phyloP scores from a whole-genome alignment of 495 filamentous ascomycete genomes.

The Neurospora tetrasperma region DNA sequence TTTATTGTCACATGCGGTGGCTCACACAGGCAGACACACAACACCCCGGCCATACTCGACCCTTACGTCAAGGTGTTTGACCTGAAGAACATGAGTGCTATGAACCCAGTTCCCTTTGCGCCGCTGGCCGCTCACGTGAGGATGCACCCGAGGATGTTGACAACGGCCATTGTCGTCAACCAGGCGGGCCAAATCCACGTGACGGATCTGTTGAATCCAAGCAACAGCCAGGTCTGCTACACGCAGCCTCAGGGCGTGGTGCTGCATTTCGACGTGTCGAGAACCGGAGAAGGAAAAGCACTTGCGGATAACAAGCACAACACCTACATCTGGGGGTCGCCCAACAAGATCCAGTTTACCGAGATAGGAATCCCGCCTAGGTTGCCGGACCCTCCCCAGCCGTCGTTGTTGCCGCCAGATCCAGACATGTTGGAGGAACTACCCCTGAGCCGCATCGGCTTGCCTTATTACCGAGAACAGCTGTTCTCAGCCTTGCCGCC shows the following conservation, averaged over 20 bases:
- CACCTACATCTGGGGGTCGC: conserved; percentile 87
- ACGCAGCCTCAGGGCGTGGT: conserved; percentile 58
- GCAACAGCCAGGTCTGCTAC: conserved; percentile 81
- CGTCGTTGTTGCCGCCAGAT: conserved; percentile 39
- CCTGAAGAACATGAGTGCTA: conserved; percentile 69
- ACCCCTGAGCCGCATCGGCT: conserved; percentile 73
- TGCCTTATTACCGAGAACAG: conserved; percentile 85
- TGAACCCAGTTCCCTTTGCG: conserved; percentile 86
- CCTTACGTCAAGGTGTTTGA: conserved; percentile 91
- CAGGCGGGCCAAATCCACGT: conserved; percentile 87
- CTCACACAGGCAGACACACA: conserved; percentile 49
- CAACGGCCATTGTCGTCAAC: conserved; percentile 82
- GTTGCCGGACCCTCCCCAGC: conserved; percentile 52
- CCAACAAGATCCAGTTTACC: conserved; percentile 78
- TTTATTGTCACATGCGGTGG: conserved; percentile 93
- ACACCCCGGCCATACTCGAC: conserved; percentile 58
- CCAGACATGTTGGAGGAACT: conserved; percentile 34
- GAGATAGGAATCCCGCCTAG: conserved; percentile 73
- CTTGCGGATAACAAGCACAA: conserved; percentile 68
- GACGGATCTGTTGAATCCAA: conserved; percentile 89
- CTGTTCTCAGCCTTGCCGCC: conserved; percentile 85
- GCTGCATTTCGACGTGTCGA: conserved; percentile 73
- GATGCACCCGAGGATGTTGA: conserved; percentile 89
- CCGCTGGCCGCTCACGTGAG: conserved; percentile 84
- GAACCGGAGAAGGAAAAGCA: conserved; percentile 80